A percentile compares a stretch with the other conserved stretches of the same genome.
Evolutionary conservation across 1,284 basidiomycete genomes (phyloP).

Genomic region (Leucoagaricus sp.): DNA sequence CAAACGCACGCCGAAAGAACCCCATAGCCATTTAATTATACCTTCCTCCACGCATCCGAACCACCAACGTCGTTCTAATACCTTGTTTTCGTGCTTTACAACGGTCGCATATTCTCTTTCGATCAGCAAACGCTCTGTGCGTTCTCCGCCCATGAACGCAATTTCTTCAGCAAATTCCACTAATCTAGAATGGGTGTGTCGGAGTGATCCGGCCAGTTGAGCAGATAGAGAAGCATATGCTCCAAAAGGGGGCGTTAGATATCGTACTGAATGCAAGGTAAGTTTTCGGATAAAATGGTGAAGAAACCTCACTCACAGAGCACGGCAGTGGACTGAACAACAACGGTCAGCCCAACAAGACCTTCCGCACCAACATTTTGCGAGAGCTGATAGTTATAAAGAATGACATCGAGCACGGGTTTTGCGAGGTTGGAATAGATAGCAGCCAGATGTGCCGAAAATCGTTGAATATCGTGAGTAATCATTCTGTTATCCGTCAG

Average conservation of each 20-base stretch:
- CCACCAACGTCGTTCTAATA: conserved; percentile 84
- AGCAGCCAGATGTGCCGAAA: conserved; percentile 88
- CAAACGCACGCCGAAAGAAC: conserved; percentile 79
- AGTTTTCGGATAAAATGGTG: too few relatives aligned
- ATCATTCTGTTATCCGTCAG: conserved; percentile 66
- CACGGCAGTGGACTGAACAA: conserved; percentile 83
- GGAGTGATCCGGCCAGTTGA: conserved; percentile 85
- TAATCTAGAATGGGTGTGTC: conserved; percentile 93
- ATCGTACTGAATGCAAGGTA: conserved; percentile 65
- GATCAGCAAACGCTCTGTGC: conserved; percentile 90
- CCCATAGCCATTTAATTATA: conserved; percentile 98
- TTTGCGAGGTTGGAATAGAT: conserved; percentile 96
- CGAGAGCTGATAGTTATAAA: conserved; percentile 97
- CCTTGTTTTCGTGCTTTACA: conserved; percentile 86
- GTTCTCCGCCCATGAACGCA: conserved; percentile 90
- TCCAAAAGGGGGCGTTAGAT: conserved; percentile 92
- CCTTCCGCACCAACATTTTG: conserved; percentile 96
- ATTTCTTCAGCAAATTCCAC: conserved; percentile 95
- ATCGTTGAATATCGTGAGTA: conserved; percentile 94
- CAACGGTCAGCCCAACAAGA: conserved; percentile 79
- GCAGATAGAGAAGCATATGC: conserved; percentile 85
- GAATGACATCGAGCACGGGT: conserved; percentile 88
- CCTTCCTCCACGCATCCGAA: conserved; percentile 94
- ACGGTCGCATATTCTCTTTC: conserved; percentile 90
- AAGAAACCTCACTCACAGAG: conserved; percentile 59